Base-by-base conservation (phyloP, 1,139 yeast genomes). In the Blastobotrys raffinosifermentans region DNA sequence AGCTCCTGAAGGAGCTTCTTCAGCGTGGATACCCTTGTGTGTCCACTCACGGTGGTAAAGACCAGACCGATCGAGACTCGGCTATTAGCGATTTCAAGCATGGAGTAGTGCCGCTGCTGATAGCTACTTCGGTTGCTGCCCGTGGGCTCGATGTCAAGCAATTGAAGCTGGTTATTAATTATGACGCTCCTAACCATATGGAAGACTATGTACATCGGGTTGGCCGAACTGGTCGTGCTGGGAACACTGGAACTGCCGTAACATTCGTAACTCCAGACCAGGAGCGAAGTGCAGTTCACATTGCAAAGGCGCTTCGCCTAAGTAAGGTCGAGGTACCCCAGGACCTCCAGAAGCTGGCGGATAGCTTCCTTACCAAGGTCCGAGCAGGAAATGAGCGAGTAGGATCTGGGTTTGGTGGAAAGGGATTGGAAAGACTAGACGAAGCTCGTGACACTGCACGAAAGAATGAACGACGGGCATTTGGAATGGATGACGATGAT, bases 161-260 rank as follows among this genome's bases (percentile, higher is more conserved):
- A 20, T 70, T 91, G 23, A 77, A 77, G 39, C 61, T 87, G 31
- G 97, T 91, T 2, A 67, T 91, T 7, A 84, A 91, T 49, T 91
- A 75, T 55, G 96, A 91, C 56, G 80, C 96, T 0, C 95, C 96
- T 0, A 83, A 73, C 47, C 95, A 91, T 46, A 73, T 89, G 72
- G 97, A 94, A 46, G 98, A 93, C 57, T 91, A 91, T 54, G 94
- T 93, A 4, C 99, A 91, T 60, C 70, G 98, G 19, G 95, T 89
- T 0, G 99, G 99, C 0, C 69, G 99, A 46, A 93, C 99, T 0
- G 99, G 97, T 0, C 69, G 99, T 44, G 98, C 96, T 1, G 94
- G 94, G 0, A 70, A 71, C 29, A 57, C 59, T 0, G 98, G 98
- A 0, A 71, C 74, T 0, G 95, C 96, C 0, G 64, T 83, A 1